Evolutionary conservation across 148 eudicot genomes (phyloP).

Genomic region (Camellia sinensis): DNA sequence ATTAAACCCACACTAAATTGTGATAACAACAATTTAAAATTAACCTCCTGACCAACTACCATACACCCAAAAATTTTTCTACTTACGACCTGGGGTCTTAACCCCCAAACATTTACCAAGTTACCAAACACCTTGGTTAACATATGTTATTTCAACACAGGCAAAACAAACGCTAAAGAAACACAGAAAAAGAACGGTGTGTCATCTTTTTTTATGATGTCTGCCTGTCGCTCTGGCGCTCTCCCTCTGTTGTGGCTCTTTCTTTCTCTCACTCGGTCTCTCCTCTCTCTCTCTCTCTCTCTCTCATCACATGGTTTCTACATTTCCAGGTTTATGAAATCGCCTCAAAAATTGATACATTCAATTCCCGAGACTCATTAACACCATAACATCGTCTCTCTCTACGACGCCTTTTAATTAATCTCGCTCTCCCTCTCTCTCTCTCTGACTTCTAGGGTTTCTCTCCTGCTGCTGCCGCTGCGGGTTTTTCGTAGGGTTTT

Average conservation of each 20-base stretch:
- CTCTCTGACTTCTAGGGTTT: slow-evolving; percentile 13
- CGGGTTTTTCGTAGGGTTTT: neutral
- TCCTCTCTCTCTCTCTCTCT: neutral
- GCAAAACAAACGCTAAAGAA: too few species aligned
- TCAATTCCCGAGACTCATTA: neutral
- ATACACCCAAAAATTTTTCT: too few species aligned
- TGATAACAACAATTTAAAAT: too few species aligned
- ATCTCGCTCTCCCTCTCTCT: neutral
- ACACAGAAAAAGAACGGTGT: neutral
- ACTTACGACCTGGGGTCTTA: too few species aligned
- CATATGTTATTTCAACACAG: too few species aligned
- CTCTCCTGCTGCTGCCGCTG: neutral
- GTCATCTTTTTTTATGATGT: neutral
- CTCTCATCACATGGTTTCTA: slow-evolving; percentile 3
- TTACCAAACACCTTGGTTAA: too few species aligned
- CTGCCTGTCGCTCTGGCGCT: neutral
- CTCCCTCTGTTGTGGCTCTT: neutral
- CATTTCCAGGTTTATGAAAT: slow-evolving; percentile 26
- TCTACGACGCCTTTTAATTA: slow-evolving; percentile 18
- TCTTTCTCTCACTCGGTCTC: neutral
- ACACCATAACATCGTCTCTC: slow-evolving; percentile 10
- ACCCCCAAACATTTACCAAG: too few species aligned
- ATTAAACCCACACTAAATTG: too few species aligned
- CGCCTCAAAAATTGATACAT: neutral
- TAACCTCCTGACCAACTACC: too few species aligned